These are phyloP conservation scores for Aurantiochytrium sp. DNA, from an alignment of 108 stramenopile species.

Conservation along the genomic window DNA sequence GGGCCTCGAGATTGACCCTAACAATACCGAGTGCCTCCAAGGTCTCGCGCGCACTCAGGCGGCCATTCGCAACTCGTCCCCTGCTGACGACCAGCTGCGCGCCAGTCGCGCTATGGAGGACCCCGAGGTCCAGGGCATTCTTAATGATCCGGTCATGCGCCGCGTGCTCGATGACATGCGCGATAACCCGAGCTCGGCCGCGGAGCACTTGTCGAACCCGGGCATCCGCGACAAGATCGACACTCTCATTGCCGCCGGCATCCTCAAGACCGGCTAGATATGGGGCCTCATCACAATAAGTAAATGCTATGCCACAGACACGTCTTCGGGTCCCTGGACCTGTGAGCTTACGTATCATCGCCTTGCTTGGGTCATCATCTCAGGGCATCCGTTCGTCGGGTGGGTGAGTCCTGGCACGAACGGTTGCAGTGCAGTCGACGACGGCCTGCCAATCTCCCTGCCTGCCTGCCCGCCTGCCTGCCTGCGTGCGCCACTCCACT, in stretches of 20 bases:
- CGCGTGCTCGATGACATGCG: slow-evolving; percentile 87
- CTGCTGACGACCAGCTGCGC: slow-evolving; percentile 82
- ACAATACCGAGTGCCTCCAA: slow-evolving; percentile 81
- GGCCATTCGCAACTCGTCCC: slow-evolving; percentile 71
- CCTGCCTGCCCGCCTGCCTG: too few relatives aligned
- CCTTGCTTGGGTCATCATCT: too few relatives aligned
- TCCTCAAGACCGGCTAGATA: slow-evolving; percentile 73
- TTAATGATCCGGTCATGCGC: slow-evolving; percentile 90
- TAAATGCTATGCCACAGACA: neutral
- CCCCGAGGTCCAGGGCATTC: slow-evolving; percentile 93
- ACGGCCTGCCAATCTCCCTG: too few relatives aligned
- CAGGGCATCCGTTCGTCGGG: too few relatives aligned
- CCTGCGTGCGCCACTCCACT: too few relatives aligned
- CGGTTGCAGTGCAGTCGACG: too few relatives aligned
- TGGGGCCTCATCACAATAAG: too few relatives aligned
- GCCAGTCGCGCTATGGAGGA: slow-evolving; percentile 97
- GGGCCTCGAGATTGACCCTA: slow-evolving; percentile 78
- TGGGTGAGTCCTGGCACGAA: too few relatives aligned
- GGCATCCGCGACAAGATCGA: slow-evolving; percentile 86
- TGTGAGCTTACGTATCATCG: too few relatives aligned
- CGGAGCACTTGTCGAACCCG: slow-evolving; percentile 82
- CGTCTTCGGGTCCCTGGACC: too few relatives aligned
- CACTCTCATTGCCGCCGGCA: slow-evolving; percentile 92
- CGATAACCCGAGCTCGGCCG: slow-evolving; percentile 83
- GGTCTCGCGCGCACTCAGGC: slow-evolving; percentile 75